These are phyloP conservation scores for Ambrosia artemisiifolia DNA, from an alignment of 129 eudicot genomes.

Conservation along the genomic window DNA sequence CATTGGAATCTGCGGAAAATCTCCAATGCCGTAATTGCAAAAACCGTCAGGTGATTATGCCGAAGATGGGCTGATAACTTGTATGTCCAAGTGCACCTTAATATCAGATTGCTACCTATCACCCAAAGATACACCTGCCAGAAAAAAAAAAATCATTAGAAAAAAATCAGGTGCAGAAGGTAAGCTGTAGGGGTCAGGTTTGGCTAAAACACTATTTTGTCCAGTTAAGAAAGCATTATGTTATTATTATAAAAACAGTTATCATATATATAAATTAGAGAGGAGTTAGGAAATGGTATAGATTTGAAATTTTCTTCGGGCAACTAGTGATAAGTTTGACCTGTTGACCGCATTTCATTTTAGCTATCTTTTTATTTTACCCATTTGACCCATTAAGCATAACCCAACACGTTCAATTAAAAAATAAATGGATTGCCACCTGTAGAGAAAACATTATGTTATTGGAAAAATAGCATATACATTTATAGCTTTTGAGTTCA, in stretches of 20 bases:
- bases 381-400: background rate
- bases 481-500: background rate
- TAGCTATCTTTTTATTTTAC: background rate
- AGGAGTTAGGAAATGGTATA: background rate
- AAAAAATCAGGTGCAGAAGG: background rate
- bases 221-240: background rate
- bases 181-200: background rate
- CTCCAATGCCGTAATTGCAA: slow-evolving; percentile 72
- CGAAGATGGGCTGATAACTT: slow-evolving; percentile 97
- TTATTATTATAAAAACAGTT: too few relatives aligned
- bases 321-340: background rate
- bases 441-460: background rate
- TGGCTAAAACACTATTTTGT: background rate
- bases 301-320: background rate
- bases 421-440: background rate
- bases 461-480: background rate
- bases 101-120: slow-evolving; percentile 80
- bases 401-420: background rate
- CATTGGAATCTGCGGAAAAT: slow-evolving; percentile 90
- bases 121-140: slow-evolving; percentile 83
- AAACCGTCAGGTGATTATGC: slow-evolving; percentile 80
- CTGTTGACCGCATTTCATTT: background rate
- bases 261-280: background rate
- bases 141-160: background rate
- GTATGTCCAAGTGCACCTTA: slow-evolving; percentile 98